phyloP scores from a whole-genome alignment of 2,329 filamentous ascomycete genomes.

The Aspergillus eucalypticola region DNA sequence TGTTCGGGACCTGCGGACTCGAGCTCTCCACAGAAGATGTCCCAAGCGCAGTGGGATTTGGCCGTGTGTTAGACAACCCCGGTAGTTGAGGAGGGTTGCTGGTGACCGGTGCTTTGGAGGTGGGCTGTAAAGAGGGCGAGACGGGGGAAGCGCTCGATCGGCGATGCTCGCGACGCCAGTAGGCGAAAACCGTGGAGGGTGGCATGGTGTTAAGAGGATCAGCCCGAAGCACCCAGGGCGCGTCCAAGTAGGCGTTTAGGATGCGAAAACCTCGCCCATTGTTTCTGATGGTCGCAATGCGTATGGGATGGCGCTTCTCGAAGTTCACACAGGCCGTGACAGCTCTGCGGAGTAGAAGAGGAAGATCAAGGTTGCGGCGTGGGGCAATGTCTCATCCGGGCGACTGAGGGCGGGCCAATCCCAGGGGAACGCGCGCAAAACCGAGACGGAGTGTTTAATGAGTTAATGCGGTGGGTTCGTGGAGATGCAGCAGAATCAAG shows the following conservation, averaged over 20 bases:
- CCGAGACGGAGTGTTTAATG: not conserved
- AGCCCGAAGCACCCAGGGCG: slow-evolving; percentile 19
- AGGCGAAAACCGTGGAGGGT: slow-evolving; percentile 42
- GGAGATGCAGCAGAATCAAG: not conserved
- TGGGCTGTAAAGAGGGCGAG: slow-evolving; percentile 25
- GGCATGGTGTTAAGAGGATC: slow-evolving; percentile 30
- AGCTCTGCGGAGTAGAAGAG: not conserved
- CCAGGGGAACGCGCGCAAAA: not conserved
- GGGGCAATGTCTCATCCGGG: slow-evolving; percentile 14
- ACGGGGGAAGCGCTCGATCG: slow-evolving; percentile 35
- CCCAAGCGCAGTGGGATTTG: slow-evolving; percentile 30
- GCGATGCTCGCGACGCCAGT: slow-evolving; percentile 43
- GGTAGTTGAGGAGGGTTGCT: slow-evolving; percentile 37
- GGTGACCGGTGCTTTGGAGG: slow-evolving; percentile 23
- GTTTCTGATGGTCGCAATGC: not conserved
- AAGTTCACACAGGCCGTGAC: not conserved
- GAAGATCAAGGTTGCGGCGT: slow-evolving; percentile 10
- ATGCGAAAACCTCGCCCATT: slow-evolving; percentile 17
- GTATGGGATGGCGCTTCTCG: too few species aligned
- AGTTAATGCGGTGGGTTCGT: not conserved
- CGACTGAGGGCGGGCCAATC: slow-evolving; percentile 4
- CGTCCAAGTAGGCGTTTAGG: slow-evolving; percentile 21
- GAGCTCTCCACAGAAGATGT: slow-evolving; percentile 22
- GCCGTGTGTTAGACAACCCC: slow-evolving; percentile 31
- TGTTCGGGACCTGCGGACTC: slow-evolving; percentile 23